Evolutionary conservation across 805 yeast species (phyloP).

Genomic region (Saccharomycopsis lassenensis): DNA sequence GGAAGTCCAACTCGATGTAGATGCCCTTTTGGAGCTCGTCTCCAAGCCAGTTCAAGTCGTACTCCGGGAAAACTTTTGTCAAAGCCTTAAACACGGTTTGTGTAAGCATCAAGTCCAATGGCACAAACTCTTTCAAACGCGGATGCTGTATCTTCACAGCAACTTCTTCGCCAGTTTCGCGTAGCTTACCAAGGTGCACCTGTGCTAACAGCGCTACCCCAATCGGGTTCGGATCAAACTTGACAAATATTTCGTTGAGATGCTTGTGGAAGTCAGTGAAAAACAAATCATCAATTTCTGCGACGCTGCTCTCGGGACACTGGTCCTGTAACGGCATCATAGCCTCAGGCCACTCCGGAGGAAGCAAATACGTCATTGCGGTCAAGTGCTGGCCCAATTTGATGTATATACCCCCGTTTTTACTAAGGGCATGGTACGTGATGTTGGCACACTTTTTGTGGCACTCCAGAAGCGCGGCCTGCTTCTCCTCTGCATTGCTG

Average conservation of each 20-base stretch:
- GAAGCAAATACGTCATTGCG: conserved; percentile 85
- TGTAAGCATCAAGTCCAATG: conserved; percentile 76
- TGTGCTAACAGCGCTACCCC: conserved; percentile 97
- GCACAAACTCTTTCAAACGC: conserved; percentile 73
- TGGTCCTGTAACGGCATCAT: conserved; percentile 88
- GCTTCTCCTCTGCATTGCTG: conserved; percentile 30
- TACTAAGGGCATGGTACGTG: conserved; percentile 67
- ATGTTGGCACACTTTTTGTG: conserved; percentile 70
- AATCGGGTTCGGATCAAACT: conserved; percentile 63
- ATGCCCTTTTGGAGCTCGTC: conserved; percentile 84
- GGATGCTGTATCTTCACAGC: conserved; percentile 97
- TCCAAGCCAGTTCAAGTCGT: conserved; percentile 90
- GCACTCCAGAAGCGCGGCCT: conserved; percentile 46
- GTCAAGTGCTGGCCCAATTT: conserved; percentile 91
- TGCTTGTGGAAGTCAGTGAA: conserved; percentile 39
- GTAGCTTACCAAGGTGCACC: conserved; percentile 70
- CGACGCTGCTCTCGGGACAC: conserved; percentile 72
- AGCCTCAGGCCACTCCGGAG: conserved; percentile 89
- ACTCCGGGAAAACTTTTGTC: conserved; percentile 79
- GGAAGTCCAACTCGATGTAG: conserved; percentile 83
- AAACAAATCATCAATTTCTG: conserved; percentile 61
- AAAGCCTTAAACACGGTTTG: conserved; percentile 62
- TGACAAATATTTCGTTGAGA: conserved; percentile 53
- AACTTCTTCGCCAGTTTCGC: conserved; percentile 51
- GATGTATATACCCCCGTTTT: conserved; percentile 87